Evolutionary conservation across 1,284 basidiomycete species (phyloP).

Genomic region (Papiliotrema fonsecae): DNA sequence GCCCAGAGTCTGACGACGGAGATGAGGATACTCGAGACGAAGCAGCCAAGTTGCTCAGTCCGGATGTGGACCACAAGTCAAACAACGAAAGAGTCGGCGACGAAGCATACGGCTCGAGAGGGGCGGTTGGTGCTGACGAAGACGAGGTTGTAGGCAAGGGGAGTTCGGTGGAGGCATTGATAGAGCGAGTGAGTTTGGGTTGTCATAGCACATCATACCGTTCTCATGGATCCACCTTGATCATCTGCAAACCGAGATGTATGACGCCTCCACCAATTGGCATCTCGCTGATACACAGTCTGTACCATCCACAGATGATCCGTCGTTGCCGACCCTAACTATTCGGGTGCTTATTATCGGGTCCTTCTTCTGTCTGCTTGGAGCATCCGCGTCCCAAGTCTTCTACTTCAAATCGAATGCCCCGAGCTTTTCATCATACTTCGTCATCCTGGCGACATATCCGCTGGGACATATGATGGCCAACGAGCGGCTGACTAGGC

Average conservation of each 20-base stretch:
- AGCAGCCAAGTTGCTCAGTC: slow-evolving; percentile 7
- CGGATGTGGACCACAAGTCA: too few relatives aligned
- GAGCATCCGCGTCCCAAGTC: slow-evolving; percentile 51
- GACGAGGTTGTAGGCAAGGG: slow-evolving; percentile 37
- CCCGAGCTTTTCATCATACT: slow-evolving; percentile 54
- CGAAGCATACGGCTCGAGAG: too few relatives aligned
- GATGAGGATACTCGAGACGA: slow-evolving; percentile 7
- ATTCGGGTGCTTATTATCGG: slow-evolving; percentile 54
- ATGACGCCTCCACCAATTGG: neutral
- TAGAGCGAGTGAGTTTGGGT: slow-evolving; percentile 26
- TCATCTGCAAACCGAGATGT: neutral
- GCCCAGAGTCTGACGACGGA: slow-evolving; percentile 2
- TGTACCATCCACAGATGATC: slow-evolving; percentile 54
- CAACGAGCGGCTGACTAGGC: slow-evolving; percentile 28
- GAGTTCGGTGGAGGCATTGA: slow-evolving; percentile 32
- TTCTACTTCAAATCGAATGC: slow-evolving; percentile 52
- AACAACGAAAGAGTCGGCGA: too few relatives aligned
- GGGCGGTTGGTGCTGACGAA: slow-evolving; percentile 12
- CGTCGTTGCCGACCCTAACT: slow-evolving; percentile 52
- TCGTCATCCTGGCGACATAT: slow-evolving; percentile 53
- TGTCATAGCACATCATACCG: neutral
- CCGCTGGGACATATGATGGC: slow-evolving; percentile 49
- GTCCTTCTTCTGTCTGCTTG: slow-evolving; percentile 52
- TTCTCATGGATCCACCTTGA: neutral
- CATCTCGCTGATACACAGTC: slow-evolving; percentile 22